phyloP scores from a whole-genome alignment of 768 basidiomycete genomes.

The Leccinum barrowsii region DNA sequence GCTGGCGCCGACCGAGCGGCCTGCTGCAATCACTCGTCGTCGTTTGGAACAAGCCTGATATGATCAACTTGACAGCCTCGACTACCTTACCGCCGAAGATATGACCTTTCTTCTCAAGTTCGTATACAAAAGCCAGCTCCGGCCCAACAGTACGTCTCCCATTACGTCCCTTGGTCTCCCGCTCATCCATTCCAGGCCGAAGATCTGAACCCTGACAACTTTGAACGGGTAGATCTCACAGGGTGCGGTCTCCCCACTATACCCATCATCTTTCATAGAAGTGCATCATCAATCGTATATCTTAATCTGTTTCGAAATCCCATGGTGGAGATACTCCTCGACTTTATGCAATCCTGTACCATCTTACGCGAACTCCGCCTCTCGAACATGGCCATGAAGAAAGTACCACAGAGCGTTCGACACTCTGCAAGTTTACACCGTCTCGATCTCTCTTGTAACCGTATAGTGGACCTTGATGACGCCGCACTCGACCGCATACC shows the following conservation, averaged over 20 bases:
- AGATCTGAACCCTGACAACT: slow-evolving; percentile 64
- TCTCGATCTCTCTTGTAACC: slow-evolving; percentile 88
- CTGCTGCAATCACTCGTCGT: slow-evolving; percentile 78
- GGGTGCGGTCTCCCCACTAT: slow-evolving; percentile 81
- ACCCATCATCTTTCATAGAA: slow-evolving; percentile 79
- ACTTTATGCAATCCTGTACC: slow-evolving; percentile 89
- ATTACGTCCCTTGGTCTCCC: not conserved
- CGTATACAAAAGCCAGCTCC: slow-evolving; percentile 75
- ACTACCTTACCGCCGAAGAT: slow-evolving; percentile 73
- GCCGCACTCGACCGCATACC: slow-evolving; percentile 77
- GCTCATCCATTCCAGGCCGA: slow-evolving; percentile 52
- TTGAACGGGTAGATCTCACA: slow-evolving; percentile 78
- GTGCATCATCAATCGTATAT: slow-evolving; percentile 78
- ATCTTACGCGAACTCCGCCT: slow-evolving; percentile 81
- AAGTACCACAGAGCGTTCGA: slow-evolving; percentile 80
- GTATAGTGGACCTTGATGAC: slow-evolving; percentile 85
- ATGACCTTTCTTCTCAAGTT: slow-evolving; percentile 86
- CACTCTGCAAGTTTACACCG: slow-evolving; percentile 70
- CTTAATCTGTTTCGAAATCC: slow-evolving; percentile 93
- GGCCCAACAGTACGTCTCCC: slow-evolving; percentile 52
- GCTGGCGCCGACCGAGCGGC: slow-evolving; percentile 75
- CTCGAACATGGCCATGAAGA: slow-evolving; percentile 91
- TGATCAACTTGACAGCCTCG: slow-evolving; percentile 71
- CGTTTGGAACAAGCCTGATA: slow-evolving; percentile 90
- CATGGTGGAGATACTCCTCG: slow-evolving; percentile 92